Evolutionary conservation across 768 basidiomycete genomes (phyloP), one percentile per base, ranked within the genome.

Genomic region (Pulveroboletus sp.): DNA sequence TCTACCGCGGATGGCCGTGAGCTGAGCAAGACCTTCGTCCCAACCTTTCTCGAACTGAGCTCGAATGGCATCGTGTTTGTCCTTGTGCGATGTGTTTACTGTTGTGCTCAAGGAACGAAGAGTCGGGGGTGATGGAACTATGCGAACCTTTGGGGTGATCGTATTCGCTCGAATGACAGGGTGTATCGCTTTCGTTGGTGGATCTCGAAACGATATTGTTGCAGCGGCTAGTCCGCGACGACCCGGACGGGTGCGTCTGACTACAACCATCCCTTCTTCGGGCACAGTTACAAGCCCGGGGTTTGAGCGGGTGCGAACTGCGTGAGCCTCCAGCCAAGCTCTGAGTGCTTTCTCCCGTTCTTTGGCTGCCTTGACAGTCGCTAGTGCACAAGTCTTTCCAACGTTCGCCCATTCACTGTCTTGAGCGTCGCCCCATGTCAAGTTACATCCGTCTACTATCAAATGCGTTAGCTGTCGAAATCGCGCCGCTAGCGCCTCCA

Each of bases 321-420:
- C 56, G 45, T 59, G 61, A 7, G 61, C 50, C 53, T 80, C 80
- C 11, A 78, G 53, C 78, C 79, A 80, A 18, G 61, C 62, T 39
- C 70, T 81, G 47, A 87, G 61, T 50, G 69, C 72, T 64, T 79
- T 81, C 68, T 93, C 92, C 37, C 81, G 71, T 52, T 84, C 84
- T 57, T 76, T 80, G 1, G 84, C 80, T 36, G 79, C 73, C 46
- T 72, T 75, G 37, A 84, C 72, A 0, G 86, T 84, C 1, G 76
- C 76, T 8, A 84, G 68, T 1, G 84, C 86, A 57, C 82, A 79
- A 0, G 74, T 59, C 53, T 78, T 78, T 0, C 86, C 88, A 3
- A 93, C 57, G 5, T 76, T 74, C 7, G 65, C 66, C 80, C 86
- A 88, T 52, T 83, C 74, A 30, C 77, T 76, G 14, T 72, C 71